These are phyloP conservation scores for Boletus speciosus DNA, from an alignment of 768 basidiomycete species.

Conservation along the genomic window DNA sequence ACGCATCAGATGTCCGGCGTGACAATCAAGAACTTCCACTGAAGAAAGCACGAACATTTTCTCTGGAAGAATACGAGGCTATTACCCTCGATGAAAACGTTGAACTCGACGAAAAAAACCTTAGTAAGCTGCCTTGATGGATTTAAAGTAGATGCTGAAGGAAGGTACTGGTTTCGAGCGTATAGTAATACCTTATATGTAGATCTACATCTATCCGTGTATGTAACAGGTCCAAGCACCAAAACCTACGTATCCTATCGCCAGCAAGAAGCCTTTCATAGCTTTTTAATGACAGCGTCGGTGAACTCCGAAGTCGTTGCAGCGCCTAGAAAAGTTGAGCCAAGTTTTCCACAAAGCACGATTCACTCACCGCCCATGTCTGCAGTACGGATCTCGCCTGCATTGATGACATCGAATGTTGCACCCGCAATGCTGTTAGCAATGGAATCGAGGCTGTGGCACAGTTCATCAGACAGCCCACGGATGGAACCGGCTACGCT, in stretches of 20 bases:
- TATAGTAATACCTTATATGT: conserved; percentile 11
- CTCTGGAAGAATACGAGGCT: conserved; percentile 53
- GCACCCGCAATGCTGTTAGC: conserved; percentile 92
- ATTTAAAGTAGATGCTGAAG: conserved; percentile 1
- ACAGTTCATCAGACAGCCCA: conserved; percentile 6
- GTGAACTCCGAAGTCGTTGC: conserved; percentile 96
- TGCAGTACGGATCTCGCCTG: conserved; percentile 83
- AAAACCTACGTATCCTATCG: not conserved
- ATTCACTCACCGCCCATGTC: conserved; percentile 85
- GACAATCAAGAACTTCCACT: conserved; percentile 21
- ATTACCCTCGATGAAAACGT: conserved; percentile 42
- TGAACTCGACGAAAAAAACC: conserved; percentile 44
- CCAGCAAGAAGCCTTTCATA: conserved; percentile 35
- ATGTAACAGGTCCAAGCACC: conserved; percentile 16
- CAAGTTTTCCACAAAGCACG: not conserved
- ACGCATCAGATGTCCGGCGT: not conserved
- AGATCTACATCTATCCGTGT: conserved; percentile 28
- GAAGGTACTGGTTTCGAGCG: conserved; percentile 14
- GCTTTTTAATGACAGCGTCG: conserved; percentile 80
- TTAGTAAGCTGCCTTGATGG: conserved; percentile 19
- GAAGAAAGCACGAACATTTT: conserved; percentile 42
- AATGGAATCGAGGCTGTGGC: conserved; percentile 74
- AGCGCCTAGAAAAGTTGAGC: conserved; percentile 49
- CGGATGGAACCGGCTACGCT: conserved; percentile 26
- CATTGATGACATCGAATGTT: conserved; percentile 89